Evolutionary conservation across 2,329 filamentous ascomycete genomes (phyloP).

Genomic region (Colletotrichum brevisporum): DNA sequence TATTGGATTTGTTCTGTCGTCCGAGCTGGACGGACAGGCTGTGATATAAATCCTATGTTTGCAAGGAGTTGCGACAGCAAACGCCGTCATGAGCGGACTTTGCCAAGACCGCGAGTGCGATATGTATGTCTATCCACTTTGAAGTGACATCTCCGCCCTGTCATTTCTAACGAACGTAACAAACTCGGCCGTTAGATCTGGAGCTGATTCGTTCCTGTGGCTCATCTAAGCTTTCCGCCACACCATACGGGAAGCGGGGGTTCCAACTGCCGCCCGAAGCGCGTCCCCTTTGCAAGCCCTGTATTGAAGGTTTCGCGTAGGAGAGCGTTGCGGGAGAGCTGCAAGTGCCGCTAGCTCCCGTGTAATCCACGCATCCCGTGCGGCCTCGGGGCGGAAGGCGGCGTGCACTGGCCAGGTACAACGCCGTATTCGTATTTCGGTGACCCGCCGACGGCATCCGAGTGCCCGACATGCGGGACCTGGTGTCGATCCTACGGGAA

Average conservation of each 20-base stretch:
- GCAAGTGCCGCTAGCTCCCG: background rate
- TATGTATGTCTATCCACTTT: too few species aligned
- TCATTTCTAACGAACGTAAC: background rate
- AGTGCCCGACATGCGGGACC: constrained; percentile 6
- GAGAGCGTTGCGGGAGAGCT: background rate
- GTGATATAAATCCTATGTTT: constrained; percentile 2
- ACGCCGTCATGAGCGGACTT: background rate
- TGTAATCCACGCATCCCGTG: background rate
- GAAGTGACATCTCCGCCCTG: too few species aligned
- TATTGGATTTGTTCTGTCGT: background rate
- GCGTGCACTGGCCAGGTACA: background rate
- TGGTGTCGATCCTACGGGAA: constrained; percentile 6
- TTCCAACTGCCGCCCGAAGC: constrained; percentile 3
- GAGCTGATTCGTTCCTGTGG: background rate
- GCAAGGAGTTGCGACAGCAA: background rate
- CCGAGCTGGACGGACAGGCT: constrained; percentile 2
- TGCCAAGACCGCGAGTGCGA: too few species aligned
- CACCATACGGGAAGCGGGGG: background rate
- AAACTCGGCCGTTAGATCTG: background rate
- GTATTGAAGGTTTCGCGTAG: background rate
- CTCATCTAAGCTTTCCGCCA: constrained; percentile 11
- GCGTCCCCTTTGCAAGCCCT: background rate
- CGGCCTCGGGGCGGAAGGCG: background rate
- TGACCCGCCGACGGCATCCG: constrained; percentile 9
- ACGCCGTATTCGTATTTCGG: constrained; percentile 30